Evolutionary conservation across 164 flowering plant species (phyloP), one percentile per base, ranked within the genome.

Genomic region (Cinnamomum chago): DNA sequence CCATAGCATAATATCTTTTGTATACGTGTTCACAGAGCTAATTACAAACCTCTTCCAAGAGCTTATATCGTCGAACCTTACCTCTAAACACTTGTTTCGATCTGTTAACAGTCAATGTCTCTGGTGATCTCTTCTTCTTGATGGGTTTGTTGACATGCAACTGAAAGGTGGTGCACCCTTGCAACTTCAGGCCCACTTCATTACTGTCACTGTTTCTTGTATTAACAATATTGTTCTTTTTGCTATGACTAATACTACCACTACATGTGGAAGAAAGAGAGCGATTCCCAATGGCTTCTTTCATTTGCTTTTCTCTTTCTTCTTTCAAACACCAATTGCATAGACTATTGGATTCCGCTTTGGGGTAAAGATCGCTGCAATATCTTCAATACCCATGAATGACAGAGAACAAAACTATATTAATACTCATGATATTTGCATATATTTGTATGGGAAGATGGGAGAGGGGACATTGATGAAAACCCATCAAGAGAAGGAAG

Each of bases 341-440:
- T 71, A 75, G 30, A 50, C 62, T 33, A 27, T 82, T 77, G 0
- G 70, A 40, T 40, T 79, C 76, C 1, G 76, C 76, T 67, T 79
- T 82, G 10, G 84, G 84, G 62, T 82, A 82, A 6, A 82, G 80
- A 76, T 82, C 72, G 67, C 84, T 82, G 52, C 82, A 82, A 50
- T 82, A 82, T 70, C 84, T 82, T 74, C 23, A 70, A 23, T 27
- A 75, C 9, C 25, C 20, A 40, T 28, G 17, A 71, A 2, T 9
- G 24, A 35, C 35, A 30, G 0, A 3, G 35, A 30, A 30, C 35
- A 30, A 30, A 30, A 17, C 2, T 28, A 17, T 15, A 17, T 52
- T 52, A 52, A 52, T 52, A 52, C 18, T 52, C 2, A 23, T 23
- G 3, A 11, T 62, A 22, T 62, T n/a, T 30, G 35, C 35, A 30